These are phyloP conservation scores for Ophiostoma sp. DNA, from an alignment of 2,329 filamentous ascomycete species.

Conservation along the genomic window DNA sequence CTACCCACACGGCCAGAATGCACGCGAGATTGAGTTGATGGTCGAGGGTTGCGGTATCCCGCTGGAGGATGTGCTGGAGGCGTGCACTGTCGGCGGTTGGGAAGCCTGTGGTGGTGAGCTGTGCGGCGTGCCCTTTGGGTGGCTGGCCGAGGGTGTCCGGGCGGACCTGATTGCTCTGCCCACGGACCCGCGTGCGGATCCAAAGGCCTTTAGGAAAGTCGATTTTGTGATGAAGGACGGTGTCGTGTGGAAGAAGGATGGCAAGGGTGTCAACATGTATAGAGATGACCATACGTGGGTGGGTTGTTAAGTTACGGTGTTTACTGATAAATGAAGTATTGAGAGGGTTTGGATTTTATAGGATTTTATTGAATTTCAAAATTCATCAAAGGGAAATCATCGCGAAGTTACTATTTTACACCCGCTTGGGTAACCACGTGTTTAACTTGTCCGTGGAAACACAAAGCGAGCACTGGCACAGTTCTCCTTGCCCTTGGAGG, in stretches of 20 bases:
- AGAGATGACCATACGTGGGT: constrained; percentile 21
- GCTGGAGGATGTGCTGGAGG: constrained; percentile 50
- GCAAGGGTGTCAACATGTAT: constrained; percentile 25
- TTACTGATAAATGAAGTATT: no score
- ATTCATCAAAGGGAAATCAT: not conserved
- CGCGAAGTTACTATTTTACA: not conserved
- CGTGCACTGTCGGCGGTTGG: constrained; percentile 55
- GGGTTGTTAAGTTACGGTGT: not conserved
- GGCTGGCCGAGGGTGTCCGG: constrained; percentile 47
- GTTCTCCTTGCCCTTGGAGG: not conserved
- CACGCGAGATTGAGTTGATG: constrained; percentile 56
- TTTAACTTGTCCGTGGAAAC: not conserved
- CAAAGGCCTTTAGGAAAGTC: constrained; percentile 39
- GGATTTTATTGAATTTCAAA: not conserved
- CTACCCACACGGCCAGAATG: constrained; percentile 42
- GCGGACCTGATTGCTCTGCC: constrained; percentile 55
- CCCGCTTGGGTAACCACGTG: not conserved
- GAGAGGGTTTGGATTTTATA: no score
- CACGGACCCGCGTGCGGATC: constrained; percentile 38
- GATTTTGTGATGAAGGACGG: constrained; percentile 61
- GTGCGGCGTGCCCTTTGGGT: constrained; percentile 54
- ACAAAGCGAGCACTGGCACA: not conserved
- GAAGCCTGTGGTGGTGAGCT: constrained; percentile 55
- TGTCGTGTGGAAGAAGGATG: constrained; percentile 48
- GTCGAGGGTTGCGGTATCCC: constrained; percentile 50